phyloP scores from a whole-genome alignment of 139 green algal genomes.

The Monoraphidium neglectum region DNA sequence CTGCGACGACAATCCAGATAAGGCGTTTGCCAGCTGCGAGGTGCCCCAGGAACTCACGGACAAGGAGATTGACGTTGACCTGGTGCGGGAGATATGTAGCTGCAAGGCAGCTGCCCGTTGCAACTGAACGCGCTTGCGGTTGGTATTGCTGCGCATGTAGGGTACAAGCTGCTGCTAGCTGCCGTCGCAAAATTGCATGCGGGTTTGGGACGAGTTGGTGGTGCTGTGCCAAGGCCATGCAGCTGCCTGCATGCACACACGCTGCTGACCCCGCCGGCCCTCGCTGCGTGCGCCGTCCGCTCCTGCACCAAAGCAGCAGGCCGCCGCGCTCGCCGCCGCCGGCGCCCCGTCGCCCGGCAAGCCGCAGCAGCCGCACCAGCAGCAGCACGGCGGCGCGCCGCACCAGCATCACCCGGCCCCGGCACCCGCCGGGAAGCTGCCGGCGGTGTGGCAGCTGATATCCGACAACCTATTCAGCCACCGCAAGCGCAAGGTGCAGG shows the following conservation, averaged over 20 bases:
- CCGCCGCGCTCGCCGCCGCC: neutral
- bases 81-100: neutral
- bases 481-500: conserved; percentile 69
- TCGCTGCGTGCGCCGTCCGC: neutral
- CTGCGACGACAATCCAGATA: conserved; percentile 81
- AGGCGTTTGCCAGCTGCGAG: conserved; percentile 65
- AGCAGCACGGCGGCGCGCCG: no score
- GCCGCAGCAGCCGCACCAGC: neutral
- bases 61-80: conserved; percentile 77
- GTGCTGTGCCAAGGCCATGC: no score
- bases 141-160: no score
- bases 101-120: no score
- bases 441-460: conserved; percentile 85
- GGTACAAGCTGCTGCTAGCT: no score
- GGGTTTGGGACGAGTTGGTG: no score
- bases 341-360: neutral
- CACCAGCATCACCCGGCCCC: neutral
- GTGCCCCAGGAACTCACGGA: conserved; percentile 84
- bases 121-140: no score
- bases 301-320: no score
- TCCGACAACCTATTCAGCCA: conserved; percentile 82
- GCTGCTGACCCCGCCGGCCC: no score
- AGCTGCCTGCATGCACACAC: no score
- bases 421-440: conserved; percentile 36
- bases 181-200: no score